A percentile compares a stretch with the other conserved stretches of the same genome.
Conservation (phyloP, 2,329 filamentous ascomycete species). For the Clarireedia sp. region DNA sequence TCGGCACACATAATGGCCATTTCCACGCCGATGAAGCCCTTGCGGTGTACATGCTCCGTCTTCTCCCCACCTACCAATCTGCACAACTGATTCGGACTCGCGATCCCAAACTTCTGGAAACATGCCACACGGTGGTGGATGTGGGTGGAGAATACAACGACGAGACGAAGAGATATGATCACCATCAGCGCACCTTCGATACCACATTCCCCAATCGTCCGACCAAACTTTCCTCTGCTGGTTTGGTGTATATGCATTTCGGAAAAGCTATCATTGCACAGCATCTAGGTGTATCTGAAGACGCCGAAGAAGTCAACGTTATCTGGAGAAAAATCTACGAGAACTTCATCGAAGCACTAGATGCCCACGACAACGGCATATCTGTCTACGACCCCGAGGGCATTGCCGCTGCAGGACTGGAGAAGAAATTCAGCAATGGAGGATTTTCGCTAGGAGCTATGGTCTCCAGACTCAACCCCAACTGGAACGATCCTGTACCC, state of each 20-base stretch:
- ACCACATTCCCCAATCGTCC: slow-evolving; percentile 74
- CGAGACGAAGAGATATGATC: slow-evolving; percentile 73
- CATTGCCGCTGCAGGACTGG: slow-evolving; percentile 60
- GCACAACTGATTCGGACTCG: slow-evolving; percentile 78
- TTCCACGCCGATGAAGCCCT: slow-evolving; percentile 99
- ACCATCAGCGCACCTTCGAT: slow-evolving; percentile 89
- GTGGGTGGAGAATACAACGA: slow-evolving; percentile 93
- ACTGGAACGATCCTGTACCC: slow-evolving; percentile 62
- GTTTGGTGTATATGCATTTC: slow-evolving; percentile 93
- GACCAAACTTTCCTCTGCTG: slow-evolving; percentile 90
- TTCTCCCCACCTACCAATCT: slow-evolving; percentile 70
- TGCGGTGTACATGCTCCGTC: slow-evolving; percentile 89
- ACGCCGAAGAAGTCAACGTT: slow-evolving; percentile 59
- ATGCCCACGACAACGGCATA: slow-evolving; percentile 96
- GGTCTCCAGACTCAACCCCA: slow-evolving; percentile 71
- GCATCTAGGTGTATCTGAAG: slow-evolving; percentile 51
- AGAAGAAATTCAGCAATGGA: slow-evolving; percentile 76
- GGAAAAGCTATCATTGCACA: slow-evolving; percentile 74
- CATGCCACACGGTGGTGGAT: slow-evolving; percentile 92
- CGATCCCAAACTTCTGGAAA: slow-evolving; percentile 67
- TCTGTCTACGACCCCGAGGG: slow-evolving; percentile 67
- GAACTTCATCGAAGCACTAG: slow-evolving; percentile 89
- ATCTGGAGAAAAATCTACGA: slow-evolving; percentile 87
- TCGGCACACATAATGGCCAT: slow-evolving; percentile 93
- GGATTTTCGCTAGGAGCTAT: slow-evolving; percentile 79